Evolutionary conservation across 331 rosid species (phyloP).

Genomic region (Malus hybrid): DNA sequence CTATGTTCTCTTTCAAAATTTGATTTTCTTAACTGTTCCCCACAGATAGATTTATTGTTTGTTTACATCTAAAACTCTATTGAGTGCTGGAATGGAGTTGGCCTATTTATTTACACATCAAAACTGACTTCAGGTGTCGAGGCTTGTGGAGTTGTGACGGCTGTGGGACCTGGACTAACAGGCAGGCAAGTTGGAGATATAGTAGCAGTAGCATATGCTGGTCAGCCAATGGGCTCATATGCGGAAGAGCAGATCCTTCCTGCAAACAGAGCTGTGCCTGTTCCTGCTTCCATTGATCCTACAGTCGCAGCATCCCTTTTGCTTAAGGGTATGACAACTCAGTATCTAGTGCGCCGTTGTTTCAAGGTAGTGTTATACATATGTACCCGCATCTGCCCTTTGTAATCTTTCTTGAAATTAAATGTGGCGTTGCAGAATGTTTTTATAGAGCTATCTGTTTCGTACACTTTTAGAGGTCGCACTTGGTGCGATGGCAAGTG

Average conservation of each 20-base stretch:
- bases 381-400: background rate
- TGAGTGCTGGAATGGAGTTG: background rate
- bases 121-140: conserved; percentile 55
- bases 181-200: conserved; percentile 76
- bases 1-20: background rate
- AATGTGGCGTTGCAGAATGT: background rate
- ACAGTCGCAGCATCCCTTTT: conserved; percentile 63
- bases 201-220: conserved; percentile 83
- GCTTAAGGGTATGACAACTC: conserved; percentile 79
- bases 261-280: conserved; percentile 60
- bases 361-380: conserved; percentile 51
- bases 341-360: conserved; percentile 57
- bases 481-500: no score
- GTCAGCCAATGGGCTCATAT: conserved; percentile 78
- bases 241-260: conserved; percentile 94
- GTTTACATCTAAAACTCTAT: background rate
- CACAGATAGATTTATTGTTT: background rate
- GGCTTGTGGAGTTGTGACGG: conserved; percentile 87
- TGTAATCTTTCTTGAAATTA: no score
- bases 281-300: conserved; percentile 77
- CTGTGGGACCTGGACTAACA: conserved; percentile 77
- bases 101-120: background rate
- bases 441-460: background rate
- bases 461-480: background rate
- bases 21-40: background rate